A percentile compares a stretch with the other conserved stretches of the same genome.
Evolutionary conservation across 139 green algal genomes (phyloP).

Genomic region (Asterochloris sp.): DNA sequence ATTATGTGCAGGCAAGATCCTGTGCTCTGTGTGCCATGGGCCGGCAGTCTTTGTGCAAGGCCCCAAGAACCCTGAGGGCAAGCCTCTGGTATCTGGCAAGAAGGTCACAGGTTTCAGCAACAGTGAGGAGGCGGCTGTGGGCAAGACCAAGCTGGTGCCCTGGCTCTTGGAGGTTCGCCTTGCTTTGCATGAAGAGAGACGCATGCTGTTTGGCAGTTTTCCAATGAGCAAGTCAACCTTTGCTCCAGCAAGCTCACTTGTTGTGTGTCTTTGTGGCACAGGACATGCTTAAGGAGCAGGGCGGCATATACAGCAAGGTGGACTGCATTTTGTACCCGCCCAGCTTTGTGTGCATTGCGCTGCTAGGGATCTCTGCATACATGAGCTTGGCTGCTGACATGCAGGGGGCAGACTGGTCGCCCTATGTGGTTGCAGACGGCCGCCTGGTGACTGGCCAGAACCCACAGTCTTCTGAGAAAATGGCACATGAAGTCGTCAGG

Average conservation of each 20-base stretch:
- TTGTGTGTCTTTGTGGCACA: too few relatives aligned
- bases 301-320: slow-evolving; percentile 21
- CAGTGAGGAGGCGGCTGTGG: slow-evolving; percentile 31
- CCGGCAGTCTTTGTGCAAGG: slow-evolving; percentile 19
- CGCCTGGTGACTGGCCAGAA: slow-evolving; percentile 39
- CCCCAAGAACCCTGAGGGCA: slow-evolving; percentile 22
- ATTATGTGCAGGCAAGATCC: slow-evolving; percentile 22
- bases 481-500: slow-evolving; percentile 6
- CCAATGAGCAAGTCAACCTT: too few relatives aligned
- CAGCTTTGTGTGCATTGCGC: too few relatives aligned
- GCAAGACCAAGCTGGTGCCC: slow-evolving; percentile 23
- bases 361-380: too few relatives aligned
- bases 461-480: slow-evolving; percentile 18
- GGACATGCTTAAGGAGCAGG: slow-evolving; percentile 21
- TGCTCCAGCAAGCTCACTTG: too few relatives aligned
- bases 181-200: too few relatives aligned
- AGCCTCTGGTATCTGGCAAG: slow-evolving; percentile 33
- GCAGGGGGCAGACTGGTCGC: slow-evolving; percentile 18
- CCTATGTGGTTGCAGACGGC: slow-evolving; percentile 25
- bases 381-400: too few relatives aligned
- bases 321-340: too few relatives aligned
- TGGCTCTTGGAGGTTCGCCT: slow-evolving; percentile 30
- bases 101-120: slow-evolving; percentile 33
- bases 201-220: too few relatives aligned
- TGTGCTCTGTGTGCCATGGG: slow-evolving; percentile 36